Percentiles rank a stretch among this genome's conserved stretches.
Evolutionary conservation across 345 rosid species (phyloP).

Genomic region (Eutrema yunnanense): DNA sequence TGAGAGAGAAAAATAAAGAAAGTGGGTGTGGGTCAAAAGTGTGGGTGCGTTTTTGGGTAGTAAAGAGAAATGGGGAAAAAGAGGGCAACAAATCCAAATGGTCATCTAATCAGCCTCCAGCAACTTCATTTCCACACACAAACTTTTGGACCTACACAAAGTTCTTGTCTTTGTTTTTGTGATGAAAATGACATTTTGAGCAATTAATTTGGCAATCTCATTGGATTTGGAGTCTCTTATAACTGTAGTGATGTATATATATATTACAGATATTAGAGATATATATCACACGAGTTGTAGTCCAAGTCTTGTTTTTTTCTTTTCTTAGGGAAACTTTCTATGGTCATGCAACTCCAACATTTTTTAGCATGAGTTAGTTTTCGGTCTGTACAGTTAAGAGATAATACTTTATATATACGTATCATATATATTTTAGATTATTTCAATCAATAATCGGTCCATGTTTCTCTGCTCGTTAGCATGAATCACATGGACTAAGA

Average conservation of each 20-base stretch:
- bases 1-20: background rate
- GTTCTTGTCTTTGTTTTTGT: background rate
- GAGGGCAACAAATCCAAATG: conserved; percentile 28
- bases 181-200: background rate
- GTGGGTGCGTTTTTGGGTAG: conserved; percentile 27
- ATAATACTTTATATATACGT: too few species aligned
- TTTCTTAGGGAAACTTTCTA: background rate
- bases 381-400: background rate
- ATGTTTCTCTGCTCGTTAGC: background rate
- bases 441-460: background rate
- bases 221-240: background rate
- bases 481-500: background rate
- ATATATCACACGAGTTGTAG: background rate
- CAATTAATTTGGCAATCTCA: conserved; percentile 5
- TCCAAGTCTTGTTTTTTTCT: background rate
- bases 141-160: conserved; percentile 17
- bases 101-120: conserved; percentile 36
- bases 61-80: conserved; percentile 7
- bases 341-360: background rate
- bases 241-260: background rate
- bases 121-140: conserved; percentile 17
- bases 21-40: conserved; percentile 24
- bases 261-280: background rate
- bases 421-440: too few species aligned
- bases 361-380: background rate